A percentile compares a stretch with the other conserved stretches of the same genome.
These are phyloP conservation scores for Helotiales sp. DNA, from an alignment of 2,329 filamentous ascomycete genomes.

Conservation along the genomic window DNA sequence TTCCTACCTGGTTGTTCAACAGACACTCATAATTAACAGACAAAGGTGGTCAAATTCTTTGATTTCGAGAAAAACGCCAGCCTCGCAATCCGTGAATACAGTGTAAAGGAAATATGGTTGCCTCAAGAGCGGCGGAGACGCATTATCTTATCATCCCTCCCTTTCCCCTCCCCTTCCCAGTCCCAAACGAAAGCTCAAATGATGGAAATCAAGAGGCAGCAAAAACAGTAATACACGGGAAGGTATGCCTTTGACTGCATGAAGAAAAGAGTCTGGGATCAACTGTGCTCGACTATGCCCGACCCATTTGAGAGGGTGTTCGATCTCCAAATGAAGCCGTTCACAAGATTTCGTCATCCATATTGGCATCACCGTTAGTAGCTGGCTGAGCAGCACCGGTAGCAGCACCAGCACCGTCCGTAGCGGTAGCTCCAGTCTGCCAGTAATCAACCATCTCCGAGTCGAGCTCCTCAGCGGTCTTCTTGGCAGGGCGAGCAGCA, in stretches of 20 bases:
- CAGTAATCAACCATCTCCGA: conserved; percentile 99
- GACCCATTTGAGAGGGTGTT: not conserved
- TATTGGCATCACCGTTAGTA: conserved; percentile 60
- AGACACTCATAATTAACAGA: not conserved
- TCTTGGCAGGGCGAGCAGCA: conserved; percentile 72
- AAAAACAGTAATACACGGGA: conserved; percentile 14
- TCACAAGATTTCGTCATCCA: conserved; percentile 65
- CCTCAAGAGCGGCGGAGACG: not conserved
- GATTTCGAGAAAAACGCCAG: not conserved
- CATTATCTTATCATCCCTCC: conserved; percentile 14
- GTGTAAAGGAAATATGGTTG: not conserved
- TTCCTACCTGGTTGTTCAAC: no score
- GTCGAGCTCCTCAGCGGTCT: conserved; percentile 94
- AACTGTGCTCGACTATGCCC: not conserved
- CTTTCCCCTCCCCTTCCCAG: not conserved
- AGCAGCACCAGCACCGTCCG: conserved; percentile 50
- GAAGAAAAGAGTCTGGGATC: not conserved
- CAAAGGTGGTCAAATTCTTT: not conserved
- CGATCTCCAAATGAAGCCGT: not conserved
- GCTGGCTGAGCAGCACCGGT: conserved; percentile 35
- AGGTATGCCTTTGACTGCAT: not conserved
- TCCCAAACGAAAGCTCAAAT: conserved; percentile 4
- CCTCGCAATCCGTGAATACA: conserved; percentile 10
- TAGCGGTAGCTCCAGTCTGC: conserved; percentile 53
- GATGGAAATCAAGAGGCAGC: not conserved